Percentiles rank a stretch among this genome's conserved stretches.
These are phyloP conservation scores for Coccomyxa sp. DNA, from an alignment of 139 green algal genomes.

Conservation along the genomic window DNA sequence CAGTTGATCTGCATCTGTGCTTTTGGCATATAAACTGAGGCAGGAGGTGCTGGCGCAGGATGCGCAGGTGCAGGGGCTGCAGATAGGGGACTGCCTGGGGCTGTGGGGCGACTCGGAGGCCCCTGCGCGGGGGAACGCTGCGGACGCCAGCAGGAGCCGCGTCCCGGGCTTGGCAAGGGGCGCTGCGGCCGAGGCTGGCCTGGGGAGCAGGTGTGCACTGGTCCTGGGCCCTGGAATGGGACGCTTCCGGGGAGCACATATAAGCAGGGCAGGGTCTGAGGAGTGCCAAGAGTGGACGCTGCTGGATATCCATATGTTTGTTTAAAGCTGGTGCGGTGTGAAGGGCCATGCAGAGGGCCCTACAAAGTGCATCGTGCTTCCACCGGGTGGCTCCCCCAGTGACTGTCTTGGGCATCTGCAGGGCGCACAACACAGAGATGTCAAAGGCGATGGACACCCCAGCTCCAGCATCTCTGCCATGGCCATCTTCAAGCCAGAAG, in stretches of 20 bases:
- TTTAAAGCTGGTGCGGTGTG: too few relatives aligned
- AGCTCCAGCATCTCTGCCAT: too few relatives aligned
- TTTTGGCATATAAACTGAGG: background rate
- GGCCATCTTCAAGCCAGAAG: too few relatives aligned
- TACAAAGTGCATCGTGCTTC: too few relatives aligned
- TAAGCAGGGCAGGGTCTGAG: background rate
- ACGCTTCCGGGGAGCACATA: background rate
- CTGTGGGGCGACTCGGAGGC: constrained; percentile 4
- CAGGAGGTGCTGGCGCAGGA: background rate
- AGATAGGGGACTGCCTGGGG: constrained; percentile 1
- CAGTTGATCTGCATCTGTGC: background rate
- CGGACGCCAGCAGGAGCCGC: background rate
- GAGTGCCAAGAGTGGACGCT: too few relatives aligned
- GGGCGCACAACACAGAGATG: background rate
- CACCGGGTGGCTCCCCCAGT: too few relatives aligned
- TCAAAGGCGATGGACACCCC: background rate
- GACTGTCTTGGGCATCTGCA: background rate
- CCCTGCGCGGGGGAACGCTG: background rate
- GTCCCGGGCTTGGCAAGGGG: background rate
- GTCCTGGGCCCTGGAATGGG: too few relatives aligned
- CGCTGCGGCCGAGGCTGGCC: too few relatives aligned
- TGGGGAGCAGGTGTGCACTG: too few relatives aligned
- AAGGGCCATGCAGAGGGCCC: too few relatives aligned
- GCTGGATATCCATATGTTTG: too few relatives aligned
- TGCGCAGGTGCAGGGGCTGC: background rate